Conservation (phyloP, 805 yeast genomes). For the Clavispora asparagi region DNA sequence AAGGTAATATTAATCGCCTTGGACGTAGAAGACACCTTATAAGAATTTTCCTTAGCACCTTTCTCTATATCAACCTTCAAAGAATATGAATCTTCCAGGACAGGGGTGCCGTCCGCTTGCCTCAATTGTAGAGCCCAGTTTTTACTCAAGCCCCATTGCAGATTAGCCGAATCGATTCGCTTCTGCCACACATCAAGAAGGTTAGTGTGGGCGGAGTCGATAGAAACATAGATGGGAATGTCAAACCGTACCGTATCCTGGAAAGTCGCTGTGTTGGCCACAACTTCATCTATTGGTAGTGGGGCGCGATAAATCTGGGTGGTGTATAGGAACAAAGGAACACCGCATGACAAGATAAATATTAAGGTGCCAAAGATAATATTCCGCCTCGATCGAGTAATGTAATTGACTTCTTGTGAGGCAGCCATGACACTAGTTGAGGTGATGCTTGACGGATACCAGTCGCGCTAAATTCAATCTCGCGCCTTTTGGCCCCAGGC, state of each 20-base stretch:
- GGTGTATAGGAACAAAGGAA: constrained; percentile 57
- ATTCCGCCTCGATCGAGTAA: neutral
- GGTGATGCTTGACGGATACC: neutral
- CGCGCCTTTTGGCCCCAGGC: neutral
- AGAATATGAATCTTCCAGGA: neutral
- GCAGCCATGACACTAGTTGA: neutral
- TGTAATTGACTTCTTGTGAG: neutral
- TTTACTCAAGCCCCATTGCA: constrained; percentile 16
- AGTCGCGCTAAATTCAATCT: neutral
- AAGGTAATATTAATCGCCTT: constrained; percentile 17
- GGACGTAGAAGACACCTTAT: constrained; percentile 33
- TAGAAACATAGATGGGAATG: constrained; percentile 42
- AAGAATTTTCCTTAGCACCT: constrained; percentile 11
- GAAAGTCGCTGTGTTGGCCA: constrained; percentile 18
- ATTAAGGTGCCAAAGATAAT: constrained; percentile 13
- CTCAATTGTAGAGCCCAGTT: constrained; percentile 27
- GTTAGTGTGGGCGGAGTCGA: neutral
- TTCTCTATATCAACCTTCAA: constrained; percentile 10
- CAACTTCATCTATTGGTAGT: constrained; percentile 45
- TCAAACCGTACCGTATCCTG: constrained; percentile 19
- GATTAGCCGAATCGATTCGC: neutral
- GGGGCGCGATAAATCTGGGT: constrained; percentile 61
- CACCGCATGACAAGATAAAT: constrained; percentile 34
- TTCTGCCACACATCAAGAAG: neutral
- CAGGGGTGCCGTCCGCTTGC: neutral